These are phyloP conservation scores for Gliomastix tumulicola DNA, from an alignment of 2,329 filamentous ascomycete species.

Conservation along the genomic window DNA sequence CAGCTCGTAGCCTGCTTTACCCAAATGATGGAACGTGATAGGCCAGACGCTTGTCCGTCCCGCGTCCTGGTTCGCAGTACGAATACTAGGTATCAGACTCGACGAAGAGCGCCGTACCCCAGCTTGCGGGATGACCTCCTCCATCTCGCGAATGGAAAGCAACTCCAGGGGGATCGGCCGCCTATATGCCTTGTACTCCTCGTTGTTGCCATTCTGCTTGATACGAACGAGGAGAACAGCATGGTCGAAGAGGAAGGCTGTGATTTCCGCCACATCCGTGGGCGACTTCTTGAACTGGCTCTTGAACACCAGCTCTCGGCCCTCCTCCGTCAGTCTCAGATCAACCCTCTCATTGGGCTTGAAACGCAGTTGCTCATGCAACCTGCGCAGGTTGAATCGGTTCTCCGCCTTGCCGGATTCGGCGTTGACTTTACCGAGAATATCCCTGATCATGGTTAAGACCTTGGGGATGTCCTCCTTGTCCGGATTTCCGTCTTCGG, in stretches of 20 bases:
- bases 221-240: conserved; percentile 85
- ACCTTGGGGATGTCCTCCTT: conserved; percentile 90
- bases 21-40: conserved; percentile 92
- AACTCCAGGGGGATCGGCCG: conserved; percentile 91
- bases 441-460: conserved; percentile 76
- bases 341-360: conserved; percentile 86
- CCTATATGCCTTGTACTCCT: conserved; percentile 92
- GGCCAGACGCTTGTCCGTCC: conserved; percentile 73
- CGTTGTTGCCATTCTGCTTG: conserved; percentile 86
- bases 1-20: conserved; percentile 89
- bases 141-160: conserved; percentile 92
- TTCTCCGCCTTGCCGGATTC: conserved; percentile 98
- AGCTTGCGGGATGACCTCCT: conserved; percentile 78
- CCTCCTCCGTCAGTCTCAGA: conserved; percentile 87
- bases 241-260: conserved; percentile 93
- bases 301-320: conserved; percentile 89
- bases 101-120: conserved; percentile 85
- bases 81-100: conserved; percentile 61
- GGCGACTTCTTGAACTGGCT: conserved; percentile 88
- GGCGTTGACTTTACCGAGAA: conserved; percentile 81
- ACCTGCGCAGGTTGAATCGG: conserved; percentile 86
- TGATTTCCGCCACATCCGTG: conserved; percentile 82
- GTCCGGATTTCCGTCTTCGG: conserved; percentile 81
- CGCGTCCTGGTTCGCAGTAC: conserved; percentile 41
- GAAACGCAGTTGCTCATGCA: conserved; percentile 90